Evolutionary conservation across 1,284 basidiomycete genomes (phyloP).

Genomic region (Amylostereum areolatum): DNA sequence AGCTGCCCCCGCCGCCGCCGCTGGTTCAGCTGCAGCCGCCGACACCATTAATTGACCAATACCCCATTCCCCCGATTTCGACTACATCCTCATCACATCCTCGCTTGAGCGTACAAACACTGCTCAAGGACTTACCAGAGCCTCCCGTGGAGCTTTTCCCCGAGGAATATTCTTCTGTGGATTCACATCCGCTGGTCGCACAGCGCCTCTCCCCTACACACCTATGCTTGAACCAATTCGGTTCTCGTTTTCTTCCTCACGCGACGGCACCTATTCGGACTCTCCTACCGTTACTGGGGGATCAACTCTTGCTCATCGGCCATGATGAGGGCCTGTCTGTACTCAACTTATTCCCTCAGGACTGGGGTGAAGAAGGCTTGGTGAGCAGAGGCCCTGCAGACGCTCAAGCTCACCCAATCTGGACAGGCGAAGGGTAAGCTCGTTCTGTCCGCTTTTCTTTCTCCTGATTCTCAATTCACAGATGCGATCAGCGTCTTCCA

Average conservation of each 20-base stretch:
- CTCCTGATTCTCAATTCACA: neutral
- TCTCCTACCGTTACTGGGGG: slow-evolving; percentile 59
- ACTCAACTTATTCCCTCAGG: slow-evolving; percentile 69
- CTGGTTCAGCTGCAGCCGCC: too few relatives aligned
- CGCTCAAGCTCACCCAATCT: slow-evolving; percentile 58
- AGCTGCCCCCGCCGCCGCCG: too few relatives aligned
- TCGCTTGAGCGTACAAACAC: slow-evolving; percentile 37
- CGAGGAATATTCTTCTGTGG: slow-evolving; percentile 23
- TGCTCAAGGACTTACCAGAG: slow-evolving; percentile 14
- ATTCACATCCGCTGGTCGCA: slow-evolving; percentile 40
- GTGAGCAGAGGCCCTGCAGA: slow-evolving; percentile 59
- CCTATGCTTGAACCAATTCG: slow-evolving; percentile 66
- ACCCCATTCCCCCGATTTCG: too few relatives aligned
- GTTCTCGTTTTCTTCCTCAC: slow-evolving; percentile 79
- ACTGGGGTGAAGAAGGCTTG: slow-evolving; percentile 46
- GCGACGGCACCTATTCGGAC: slow-evolving; percentile 65
- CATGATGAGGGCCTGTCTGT: slow-evolving; percentile 74
- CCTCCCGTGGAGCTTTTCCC: slow-evolving; percentile 20
- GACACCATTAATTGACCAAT: too few relatives aligned
- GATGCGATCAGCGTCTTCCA: slow-evolving; percentile 54
- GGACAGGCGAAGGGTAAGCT: slow-evolving; percentile 69
- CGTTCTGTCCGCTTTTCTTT: slow-evolving; percentile 1
- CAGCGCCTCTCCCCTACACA: slow-evolving; percentile 52
- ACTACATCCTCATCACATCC: slow-evolving; percentile 3
- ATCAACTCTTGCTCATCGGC: slow-evolving; percentile 63